phyloP scores from a whole-genome alignment of 805 yeast species.

The Zygoascus biomembranicola region DNA sequence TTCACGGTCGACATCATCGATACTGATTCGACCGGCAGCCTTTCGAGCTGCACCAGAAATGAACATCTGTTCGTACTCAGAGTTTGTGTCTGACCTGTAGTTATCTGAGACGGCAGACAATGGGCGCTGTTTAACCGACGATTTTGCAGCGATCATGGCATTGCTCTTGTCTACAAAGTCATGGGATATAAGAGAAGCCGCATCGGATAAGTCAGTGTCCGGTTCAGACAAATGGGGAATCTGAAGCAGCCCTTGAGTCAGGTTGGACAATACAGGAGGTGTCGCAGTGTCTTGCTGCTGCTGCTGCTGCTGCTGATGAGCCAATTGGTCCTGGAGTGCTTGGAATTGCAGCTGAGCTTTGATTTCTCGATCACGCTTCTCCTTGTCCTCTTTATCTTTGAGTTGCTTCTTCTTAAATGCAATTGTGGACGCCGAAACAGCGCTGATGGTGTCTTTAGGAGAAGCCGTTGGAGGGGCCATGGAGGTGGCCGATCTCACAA shows the following conservation, averaged over 20 bases:
- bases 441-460: background rate
- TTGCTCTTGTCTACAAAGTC: background rate
- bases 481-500: background rate
- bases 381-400: slow-evolving; percentile 2
- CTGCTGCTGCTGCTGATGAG: slow-evolving; percentile 1
- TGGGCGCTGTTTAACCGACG: background rate
- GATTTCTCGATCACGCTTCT: slow-evolving; percentile 1
- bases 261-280: background rate
- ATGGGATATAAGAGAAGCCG: slow-evolving; percentile 1
- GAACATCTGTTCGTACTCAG: background rate
- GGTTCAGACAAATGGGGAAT: slow-evolving; percentile 4
- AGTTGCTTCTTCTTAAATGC: slow-evolving; percentile 2
- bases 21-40: background rate
- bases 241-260: slow-evolving; percentile 1
- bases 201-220: slow-evolving; percentile 1
- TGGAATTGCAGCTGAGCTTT: slow-evolving; percentile 1
- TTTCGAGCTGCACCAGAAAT: background rate
- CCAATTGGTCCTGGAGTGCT: background rate
- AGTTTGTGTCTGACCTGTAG: background rate
- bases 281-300: background rate
- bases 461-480: background rate
- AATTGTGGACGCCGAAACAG: background rate
- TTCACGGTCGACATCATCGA: background rate
- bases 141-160: slow-evolving; percentile 1
- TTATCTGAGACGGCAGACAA: background rate